Evolutionary conservation across 2,329 filamentous ascomycete genomes (phyloP).

Genomic region (Pseudonectria foliicola): DNA sequence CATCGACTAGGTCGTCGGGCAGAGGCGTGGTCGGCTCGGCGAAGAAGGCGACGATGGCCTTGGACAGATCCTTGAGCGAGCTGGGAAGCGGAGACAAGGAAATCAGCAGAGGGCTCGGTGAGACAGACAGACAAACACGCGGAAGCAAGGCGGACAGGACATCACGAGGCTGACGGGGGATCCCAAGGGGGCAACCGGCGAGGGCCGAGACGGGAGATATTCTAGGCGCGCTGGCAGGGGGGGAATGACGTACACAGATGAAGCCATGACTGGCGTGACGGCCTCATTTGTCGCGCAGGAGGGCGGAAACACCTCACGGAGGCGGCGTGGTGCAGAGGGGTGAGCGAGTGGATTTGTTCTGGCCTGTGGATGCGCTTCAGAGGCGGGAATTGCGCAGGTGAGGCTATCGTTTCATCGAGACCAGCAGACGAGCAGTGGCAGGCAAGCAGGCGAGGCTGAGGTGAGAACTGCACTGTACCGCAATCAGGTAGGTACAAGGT

Average conservation of each 20-base stretch:
- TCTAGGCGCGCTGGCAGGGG: slow-evolving; percentile 7
- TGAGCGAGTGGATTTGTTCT: slow-evolving; percentile 4
- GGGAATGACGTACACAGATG: slow-evolving; percentile 21
- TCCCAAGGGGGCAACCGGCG: slow-evolving; percentile 9
- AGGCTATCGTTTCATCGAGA: too few species aligned
- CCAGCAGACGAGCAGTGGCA: too few species aligned
- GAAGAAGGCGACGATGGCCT: slow-evolving; percentile 46
- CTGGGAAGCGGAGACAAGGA: slow-evolving; percentile 28
- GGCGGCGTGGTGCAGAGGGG: slow-evolving; percentile 2
- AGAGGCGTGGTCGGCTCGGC: slow-evolving; percentile 51
- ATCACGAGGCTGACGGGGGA: slow-evolving; percentile 8
- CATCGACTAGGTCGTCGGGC: slow-evolving; percentile 54
- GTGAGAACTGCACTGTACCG: too few species aligned
- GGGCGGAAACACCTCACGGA: slow-evolving; percentile 15
- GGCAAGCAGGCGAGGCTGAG: too few species aligned
- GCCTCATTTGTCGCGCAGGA: slow-evolving; percentile 20
- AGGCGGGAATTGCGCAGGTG: too few species aligned
- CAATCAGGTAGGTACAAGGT: too few species aligned
- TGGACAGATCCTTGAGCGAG: slow-evolving; percentile 54
- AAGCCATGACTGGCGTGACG: slow-evolving; percentile 20
- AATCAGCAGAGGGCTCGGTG: slow-evolving; percentile 10
- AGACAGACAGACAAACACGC: too few species aligned
- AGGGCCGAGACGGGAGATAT: slow-evolving; percentile 14
- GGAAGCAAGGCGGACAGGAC: not conserved
- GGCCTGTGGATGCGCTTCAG: too few species aligned